Percentiles rank a stretch among this genome's conserved stretches.
Conservation (phyloP, 768 basidiomycete species). For the Exidia glandulosa region DNA sequence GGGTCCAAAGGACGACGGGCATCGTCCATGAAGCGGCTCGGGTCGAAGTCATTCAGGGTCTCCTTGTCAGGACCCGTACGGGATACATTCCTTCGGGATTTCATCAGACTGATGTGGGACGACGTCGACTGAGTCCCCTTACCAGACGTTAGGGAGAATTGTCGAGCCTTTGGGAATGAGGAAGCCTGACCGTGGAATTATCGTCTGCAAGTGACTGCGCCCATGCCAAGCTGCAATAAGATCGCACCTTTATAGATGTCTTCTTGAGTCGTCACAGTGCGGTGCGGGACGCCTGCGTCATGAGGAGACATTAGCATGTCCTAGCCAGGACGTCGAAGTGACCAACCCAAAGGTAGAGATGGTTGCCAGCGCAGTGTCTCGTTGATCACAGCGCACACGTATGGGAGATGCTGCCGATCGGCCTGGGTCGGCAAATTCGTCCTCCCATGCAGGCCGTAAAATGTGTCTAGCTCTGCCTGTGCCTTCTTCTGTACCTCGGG, state of each 20-base stretch:
- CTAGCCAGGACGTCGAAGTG: neutral
- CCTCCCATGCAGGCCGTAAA: neutral
- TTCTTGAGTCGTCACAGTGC: neutral
- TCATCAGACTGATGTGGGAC: neutral
- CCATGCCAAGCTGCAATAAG: too few species aligned
- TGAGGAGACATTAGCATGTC: neutral
- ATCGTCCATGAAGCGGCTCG: neutral
- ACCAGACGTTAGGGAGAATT: neutral
- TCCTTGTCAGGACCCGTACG: neutral
- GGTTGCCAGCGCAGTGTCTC: slow-evolving; percentile 14
- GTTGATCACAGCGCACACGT: slow-evolving; percentile 12
- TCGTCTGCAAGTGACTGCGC: neutral
- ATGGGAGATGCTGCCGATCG: slow-evolving; percentile 11
- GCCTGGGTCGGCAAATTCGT: slow-evolving; percentile 1
- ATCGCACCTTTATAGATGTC: neutral
- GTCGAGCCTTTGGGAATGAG: neutral
- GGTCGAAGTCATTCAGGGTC: neutral
- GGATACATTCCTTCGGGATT: neutral
- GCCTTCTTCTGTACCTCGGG: slow-evolving; percentile 16
- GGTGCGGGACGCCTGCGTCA: neutral
- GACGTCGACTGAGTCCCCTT: neutral
- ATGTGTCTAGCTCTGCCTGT: slow-evolving; percentile 19
- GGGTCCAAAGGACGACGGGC: neutral
- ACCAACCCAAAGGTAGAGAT: slow-evolving; percentile 3
- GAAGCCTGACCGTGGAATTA: too few species aligned